A percentile compares a stretch with the other conserved stretches of the same genome.
These are phyloP conservation scores for Petunia secreta DNA, from an alignment of 257 asterid genomes.

Conservation along the genomic window DNA sequence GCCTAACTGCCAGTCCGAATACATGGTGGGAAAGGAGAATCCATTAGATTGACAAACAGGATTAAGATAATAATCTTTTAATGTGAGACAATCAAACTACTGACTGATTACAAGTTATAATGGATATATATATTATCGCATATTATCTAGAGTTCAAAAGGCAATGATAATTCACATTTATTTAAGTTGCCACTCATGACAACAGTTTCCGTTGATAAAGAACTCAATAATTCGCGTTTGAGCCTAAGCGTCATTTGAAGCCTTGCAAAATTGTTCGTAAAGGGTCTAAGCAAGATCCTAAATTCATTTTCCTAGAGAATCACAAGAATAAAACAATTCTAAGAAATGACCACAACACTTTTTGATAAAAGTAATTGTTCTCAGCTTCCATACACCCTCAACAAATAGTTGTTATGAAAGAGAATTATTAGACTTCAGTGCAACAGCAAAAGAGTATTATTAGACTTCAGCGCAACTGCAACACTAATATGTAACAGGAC, in stretches of 20 bases:
- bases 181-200: background rate
- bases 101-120: conserved; percentile 2
- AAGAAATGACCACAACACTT: background rate
- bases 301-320: conserved; percentile 4
- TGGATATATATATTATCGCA: background rate
- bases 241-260: conserved; percentile 4
- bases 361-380: background rate
- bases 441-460: conserved; percentile 4
- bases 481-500: conserved; percentile 8
- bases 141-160: background rate
- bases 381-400: conserved; percentile 12
- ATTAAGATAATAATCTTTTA: background rate
- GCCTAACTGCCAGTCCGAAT: background rate
- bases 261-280: background rate
- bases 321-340: background rate
- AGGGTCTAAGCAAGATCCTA: conserved; percentile 21
- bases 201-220: background rate
- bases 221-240: background rate
- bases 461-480: conserved; percentile 14
- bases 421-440: conserved; percentile 12
- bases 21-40: background rate
- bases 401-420: background rate
- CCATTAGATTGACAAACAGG: background rate
- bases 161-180: background rate
- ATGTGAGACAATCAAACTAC: background rate